Base-by-base conservation (phyloP, 2,329 filamentous ascomycete species). In the Neoascochyta sp. region DNA sequence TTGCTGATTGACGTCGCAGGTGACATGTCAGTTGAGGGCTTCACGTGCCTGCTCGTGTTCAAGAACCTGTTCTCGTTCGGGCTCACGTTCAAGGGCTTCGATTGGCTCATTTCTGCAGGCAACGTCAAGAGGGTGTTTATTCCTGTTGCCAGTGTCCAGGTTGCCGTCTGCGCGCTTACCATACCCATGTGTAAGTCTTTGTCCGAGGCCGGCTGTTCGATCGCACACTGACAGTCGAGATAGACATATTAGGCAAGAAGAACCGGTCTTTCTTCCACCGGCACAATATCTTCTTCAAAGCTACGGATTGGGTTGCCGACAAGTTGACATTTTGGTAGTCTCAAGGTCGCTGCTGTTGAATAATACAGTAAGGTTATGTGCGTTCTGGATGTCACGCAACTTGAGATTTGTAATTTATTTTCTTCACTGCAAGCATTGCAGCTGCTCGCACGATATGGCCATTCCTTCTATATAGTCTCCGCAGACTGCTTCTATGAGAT, bases 11-110 rank as follows among this genome's bases (percentile, higher is more conserved):
- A 9, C 0, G n/a, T n/a, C 7, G 29, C 30, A 85, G 82, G 81
- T 6, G 81, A 90, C 40, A 78, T 94, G 34, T 79, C 86, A 1
- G 78, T 95, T 26, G 89, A 95, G 64, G 85, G 81, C 5, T 94
- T 95, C 60, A 95, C 88, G 0, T 86, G 86, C 63, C 76, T 92
- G 59, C 75, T 95, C 43, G 81, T 95, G 31, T 95, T 95, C 72
- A 95, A 95, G 66, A 95, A 95, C 63, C 75, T 95, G 41, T 94
- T 95, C 67, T 85, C 81, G 41, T 95, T 93, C 51, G 78, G 80
- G 5, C 68, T 95, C 33, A 94, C 89, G 0, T 93, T 81, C 59
- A 83, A 78, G 46, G 87, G 86, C 1, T 94, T 86, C 51, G 72
- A 88, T 34, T 95, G 90, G 89, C 71, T 95, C 15, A 71, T 83